These are phyloP conservation scores for Arachnomyces sp. DNA, from an alignment of 2,329 filamentous ascomycete species.

Conservation along the genomic window DNA sequence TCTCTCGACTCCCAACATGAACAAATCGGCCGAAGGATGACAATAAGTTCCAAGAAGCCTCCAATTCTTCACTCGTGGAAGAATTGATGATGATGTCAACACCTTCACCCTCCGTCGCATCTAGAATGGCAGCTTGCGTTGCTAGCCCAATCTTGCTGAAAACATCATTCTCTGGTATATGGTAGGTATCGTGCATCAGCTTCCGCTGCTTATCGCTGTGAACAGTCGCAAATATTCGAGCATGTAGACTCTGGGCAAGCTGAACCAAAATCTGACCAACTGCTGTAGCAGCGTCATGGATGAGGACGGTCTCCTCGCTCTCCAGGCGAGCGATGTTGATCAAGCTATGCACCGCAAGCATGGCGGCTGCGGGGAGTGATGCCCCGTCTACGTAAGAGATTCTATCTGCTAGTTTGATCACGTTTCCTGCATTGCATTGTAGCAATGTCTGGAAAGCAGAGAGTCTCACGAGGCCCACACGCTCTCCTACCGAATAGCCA, in stretches of 20 bases:
- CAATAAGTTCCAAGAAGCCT: conserved; percentile 9
- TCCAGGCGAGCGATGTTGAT: conserved; percentile 6
- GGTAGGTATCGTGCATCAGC: conserved; percentile 10
- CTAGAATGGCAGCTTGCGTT: conserved; percentile 10
- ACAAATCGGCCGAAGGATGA: conserved; percentile 12
- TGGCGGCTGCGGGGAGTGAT: no score
- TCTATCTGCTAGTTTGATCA: no score
- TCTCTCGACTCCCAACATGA: conserved; percentile 15
- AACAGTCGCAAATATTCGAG: conserved; percentile 16
- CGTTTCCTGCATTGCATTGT: no score
- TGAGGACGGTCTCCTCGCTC: conserved; percentile 12
- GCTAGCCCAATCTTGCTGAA: conserved; percentile 7
- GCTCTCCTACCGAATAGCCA: no score
- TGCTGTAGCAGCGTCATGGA: conserved; percentile 15
- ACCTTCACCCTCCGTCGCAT: conserved; percentile 8
- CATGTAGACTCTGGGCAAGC: conserved; percentile 13
- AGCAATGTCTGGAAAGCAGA: no score
- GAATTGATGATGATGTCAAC: conserved; percentile 15
- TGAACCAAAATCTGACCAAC: conserved; percentile 17
- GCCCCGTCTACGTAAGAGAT: no score
- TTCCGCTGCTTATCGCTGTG: conserved; percentile 9
- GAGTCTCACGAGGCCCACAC: no score
- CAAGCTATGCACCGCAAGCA: conserved; percentile 7
- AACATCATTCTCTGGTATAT: conserved; percentile 12
- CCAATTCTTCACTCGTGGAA: conserved; percentile 9